Conservation (phyloP, 2,329 filamentous ascomycete genomes). For the Alternaria brassicicola region DNA sequence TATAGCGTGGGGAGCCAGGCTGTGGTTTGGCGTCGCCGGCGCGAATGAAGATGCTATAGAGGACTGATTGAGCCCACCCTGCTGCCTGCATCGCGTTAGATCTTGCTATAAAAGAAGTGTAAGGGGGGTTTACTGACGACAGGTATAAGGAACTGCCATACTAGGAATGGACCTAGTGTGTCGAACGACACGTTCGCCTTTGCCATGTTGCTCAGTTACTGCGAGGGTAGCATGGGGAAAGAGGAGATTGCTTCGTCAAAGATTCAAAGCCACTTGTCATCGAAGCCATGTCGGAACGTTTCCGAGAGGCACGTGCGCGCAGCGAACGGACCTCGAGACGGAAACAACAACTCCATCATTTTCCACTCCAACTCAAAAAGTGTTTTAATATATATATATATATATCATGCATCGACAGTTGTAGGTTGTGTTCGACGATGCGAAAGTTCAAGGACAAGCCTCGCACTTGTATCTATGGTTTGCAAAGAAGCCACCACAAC, state of each 20-base stretch:
- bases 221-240: not conserved
- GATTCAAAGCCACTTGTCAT: conserved; percentile 15
- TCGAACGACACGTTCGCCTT: conserved; percentile 37
- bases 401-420: not conserved
- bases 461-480: not conserved
- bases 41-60: conserved; percentile 87
- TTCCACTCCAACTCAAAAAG: too few species aligned
- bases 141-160: conserved; percentile 47
- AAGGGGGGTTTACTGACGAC: conserved; percentile 19
- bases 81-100: conserved; percentile 37
- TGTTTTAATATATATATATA: too few species aligned
- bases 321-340: not conserved
- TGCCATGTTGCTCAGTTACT: conserved; percentile 27
- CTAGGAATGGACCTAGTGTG: conserved; percentile 38
- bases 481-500: not conserved
- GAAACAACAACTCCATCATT: not conserved
- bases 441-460: not conserved
- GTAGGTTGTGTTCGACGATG: not conserved
- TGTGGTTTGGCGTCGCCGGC: conserved; percentile 80
- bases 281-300: conserved; percentile 9
- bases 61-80: conserved; percentile 69
- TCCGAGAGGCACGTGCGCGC: conserved; percentile 15
- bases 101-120: not conserved
- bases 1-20: conserved; percentile 71
- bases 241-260: not conserved